Evolutionary conservation across 2,329 filamentous ascomycete species (phyloP).

Genomic region (Penicillium polonicum): DNA sequence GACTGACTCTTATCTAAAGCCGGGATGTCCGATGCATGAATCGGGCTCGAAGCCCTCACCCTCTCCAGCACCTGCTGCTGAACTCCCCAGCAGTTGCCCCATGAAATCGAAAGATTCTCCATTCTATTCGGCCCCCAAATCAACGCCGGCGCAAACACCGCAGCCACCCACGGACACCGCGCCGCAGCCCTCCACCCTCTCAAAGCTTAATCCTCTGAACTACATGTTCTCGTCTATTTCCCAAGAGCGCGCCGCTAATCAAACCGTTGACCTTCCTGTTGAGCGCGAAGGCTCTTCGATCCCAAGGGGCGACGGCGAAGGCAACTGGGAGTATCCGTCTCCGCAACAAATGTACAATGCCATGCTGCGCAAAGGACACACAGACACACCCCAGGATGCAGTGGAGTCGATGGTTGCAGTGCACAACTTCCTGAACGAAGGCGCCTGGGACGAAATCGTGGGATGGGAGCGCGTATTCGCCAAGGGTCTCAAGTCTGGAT

Average conservation of each 20-base stretch:
- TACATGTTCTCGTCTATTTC: slow-evolving; percentile 92
- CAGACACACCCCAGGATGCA: slow-evolving; percentile 86
- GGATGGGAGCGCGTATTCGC: slow-evolving; percentile 89
- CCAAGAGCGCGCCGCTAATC: slow-evolving; percentile 71
- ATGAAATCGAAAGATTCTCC: slow-evolving; percentile 51
- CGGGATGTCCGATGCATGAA: slow-evolving; percentile 69
- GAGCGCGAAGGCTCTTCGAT: slow-evolving; percentile 84
- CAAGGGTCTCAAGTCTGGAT: slow-evolving; percentile 68
- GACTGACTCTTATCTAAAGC: slow-evolving; percentile 46
- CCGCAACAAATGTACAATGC: slow-evolving; percentile 99
- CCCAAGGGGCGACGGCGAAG: slow-evolving; percentile 70
- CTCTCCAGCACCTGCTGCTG: slow-evolving; percentile 30
- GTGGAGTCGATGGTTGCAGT: slow-evolving; percentile 97
- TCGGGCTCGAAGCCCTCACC: slow-evolving; percentile 35
- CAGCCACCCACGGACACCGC: slow-evolving; percentile 29
- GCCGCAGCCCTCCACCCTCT: slow-evolving; percentile 52
- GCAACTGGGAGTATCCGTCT: slow-evolving; percentile 96
- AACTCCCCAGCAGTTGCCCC: slow-evolving; percentile 44
- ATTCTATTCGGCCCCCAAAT: slow-evolving; percentile 42
- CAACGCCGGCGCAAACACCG: slow-evolving; percentile 32
- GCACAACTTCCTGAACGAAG: slow-evolving; percentile 97
- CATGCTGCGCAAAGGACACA: slow-evolving; percentile 91
- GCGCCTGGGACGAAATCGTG: slow-evolving; percentile 92
- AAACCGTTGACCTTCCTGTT: slow-evolving; percentile 72
- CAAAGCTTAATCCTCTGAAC: slow-evolving; percentile 78